phyloP scores from a whole-genome alignment of 768 basidiomycete species.

The Suillus bovinus region DNA sequence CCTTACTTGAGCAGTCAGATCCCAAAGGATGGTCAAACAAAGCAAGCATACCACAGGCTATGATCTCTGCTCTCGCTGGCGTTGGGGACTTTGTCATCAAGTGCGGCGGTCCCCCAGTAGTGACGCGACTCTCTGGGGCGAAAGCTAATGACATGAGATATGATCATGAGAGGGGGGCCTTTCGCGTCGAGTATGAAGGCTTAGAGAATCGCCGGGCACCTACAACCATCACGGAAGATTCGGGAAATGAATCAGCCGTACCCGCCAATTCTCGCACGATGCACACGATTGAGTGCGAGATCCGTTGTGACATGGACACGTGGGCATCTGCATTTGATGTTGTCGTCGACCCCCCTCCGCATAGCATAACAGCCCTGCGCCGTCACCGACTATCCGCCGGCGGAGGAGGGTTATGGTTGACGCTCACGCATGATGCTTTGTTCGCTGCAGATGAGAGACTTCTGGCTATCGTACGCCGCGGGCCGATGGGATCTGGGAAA shows the following conservation, averaged over 20 bases:
- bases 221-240: conserved; percentile 18
- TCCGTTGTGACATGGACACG: conserved; percentile 89
- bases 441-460: conserved; percentile 77
- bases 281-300: conserved; percentile 80
- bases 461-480: conserved; percentile 71
- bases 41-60: conserved; percentile 85
- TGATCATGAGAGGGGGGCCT: conserved; percentile 82
- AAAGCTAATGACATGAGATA: conserved; percentile 74
- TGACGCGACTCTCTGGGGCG: conserved; percentile 81
- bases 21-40: conserved; percentile 98
- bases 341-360: conserved; percentile 91
- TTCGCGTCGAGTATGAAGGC: conserved; percentile 83
- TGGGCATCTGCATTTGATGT: conserved; percentile 86
- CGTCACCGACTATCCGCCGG: conserved; percentile 83
- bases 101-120: conserved; percentile 90
- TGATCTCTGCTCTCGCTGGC: conserved; percentile 86
- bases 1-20: conserved; percentile 94
- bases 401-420: conserved; percentile 94
- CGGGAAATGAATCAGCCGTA: conserved; percentile 17
- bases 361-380: conserved; percentile 76
- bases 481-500: conserved; percentile 55
- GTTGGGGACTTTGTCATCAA: conserved; percentile 96
- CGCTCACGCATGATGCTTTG: conserved; percentile 83
- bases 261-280: conserved; percentile 24
- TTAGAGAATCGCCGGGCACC: conserved; percentile 48